Conservation (phyloP, 805 yeast species). For the Metschnikowia similis region DNA sequence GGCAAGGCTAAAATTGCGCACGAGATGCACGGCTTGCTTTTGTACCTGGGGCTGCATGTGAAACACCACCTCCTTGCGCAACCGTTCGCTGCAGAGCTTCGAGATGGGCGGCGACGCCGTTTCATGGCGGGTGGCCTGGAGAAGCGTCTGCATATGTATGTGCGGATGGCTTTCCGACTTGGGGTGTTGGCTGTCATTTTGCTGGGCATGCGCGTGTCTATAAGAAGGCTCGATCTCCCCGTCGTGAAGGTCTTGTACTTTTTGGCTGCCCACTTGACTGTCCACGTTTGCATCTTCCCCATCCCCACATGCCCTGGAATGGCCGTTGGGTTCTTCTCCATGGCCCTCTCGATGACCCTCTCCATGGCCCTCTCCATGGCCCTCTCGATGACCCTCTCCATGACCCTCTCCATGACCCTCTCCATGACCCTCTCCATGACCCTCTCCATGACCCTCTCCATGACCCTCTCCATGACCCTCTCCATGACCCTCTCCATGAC, state of each 20-base stretch:
- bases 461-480: not conserved
- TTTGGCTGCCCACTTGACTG: too few species aligned
- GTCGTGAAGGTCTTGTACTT: not conserved
- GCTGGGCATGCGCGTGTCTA: not conserved
- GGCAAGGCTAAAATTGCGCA: conserved; percentile 30
- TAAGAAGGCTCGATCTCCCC: not conserved
- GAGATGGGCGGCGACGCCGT: conserved; percentile 4
- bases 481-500: not conserved
- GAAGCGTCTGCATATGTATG: conserved; percentile 23
- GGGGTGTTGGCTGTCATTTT: not conserved
- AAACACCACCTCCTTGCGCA: conserved; percentile 21
- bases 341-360: not conserved
- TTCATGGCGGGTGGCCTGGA: conserved; percentile 15
- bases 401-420: not conserved
- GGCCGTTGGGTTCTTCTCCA: too few species aligned
- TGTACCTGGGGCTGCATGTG: conserved; percentile 15
- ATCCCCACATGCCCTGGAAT: too few species aligned
- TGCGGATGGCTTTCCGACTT: not conserved
- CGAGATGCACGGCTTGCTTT: conserved; percentile 26
- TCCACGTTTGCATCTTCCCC: too few species aligned
- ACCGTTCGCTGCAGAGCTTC: conserved; percentile 13
- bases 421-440: not conserved
- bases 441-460: not conserved
- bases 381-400: not conserved
- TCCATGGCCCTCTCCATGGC: not conserved